Base-by-base conservation (phyloP, 164 flowering plant genomes). In the Macadamia tetraphylla region DNA sequence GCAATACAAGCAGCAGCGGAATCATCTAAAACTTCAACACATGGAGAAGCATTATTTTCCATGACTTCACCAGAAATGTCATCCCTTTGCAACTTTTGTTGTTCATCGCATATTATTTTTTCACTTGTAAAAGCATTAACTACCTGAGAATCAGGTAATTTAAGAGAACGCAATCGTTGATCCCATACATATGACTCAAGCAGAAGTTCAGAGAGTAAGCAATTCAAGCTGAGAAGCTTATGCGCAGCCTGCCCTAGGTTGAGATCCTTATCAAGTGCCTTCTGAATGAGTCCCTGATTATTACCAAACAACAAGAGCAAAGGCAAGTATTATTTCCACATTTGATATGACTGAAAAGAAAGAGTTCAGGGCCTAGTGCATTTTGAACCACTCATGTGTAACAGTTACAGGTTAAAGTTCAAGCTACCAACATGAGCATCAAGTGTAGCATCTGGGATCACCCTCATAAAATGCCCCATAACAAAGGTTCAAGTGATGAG, bases 111-210 rank as follows among this genome's bases (percentile, higher is more conserved):
- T 58, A 59, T 44, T 65, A 52, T 65, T 35, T 71, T 65, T 58
- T 74, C 70, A 66, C 68, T n/a, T 8, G 64, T 23, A 63, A 14
- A 62, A 67, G 64, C n/a, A 4, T 52, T 58, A 30, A 58, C 61
- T 18, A 70, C 62, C 49, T 51, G 42, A 66, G 76, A 66, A 65
- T 74, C 75, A 53, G 76, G 74, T 12, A 82, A 83, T 32, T 76
- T 74, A 29, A 93, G 73, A 18, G 67, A 73, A 70, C 79, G 81
- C 67, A 92, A 70, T 55, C 99, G 92, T 6, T 71, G 77, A 78
- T 90, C 91, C 99, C 99, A 94, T 61, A 94, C 67, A 69, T 78
- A 86, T 31, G 90, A 81, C 67, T 83, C 82, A 32, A 94, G 84
- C 46, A 86, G 74, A 76, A 94, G 86, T 67, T 89, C 97, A 84